Evolutionary conservation across 441 rosid genomes (phyloP).

Genomic region (Populus tomentosa): DNA sequence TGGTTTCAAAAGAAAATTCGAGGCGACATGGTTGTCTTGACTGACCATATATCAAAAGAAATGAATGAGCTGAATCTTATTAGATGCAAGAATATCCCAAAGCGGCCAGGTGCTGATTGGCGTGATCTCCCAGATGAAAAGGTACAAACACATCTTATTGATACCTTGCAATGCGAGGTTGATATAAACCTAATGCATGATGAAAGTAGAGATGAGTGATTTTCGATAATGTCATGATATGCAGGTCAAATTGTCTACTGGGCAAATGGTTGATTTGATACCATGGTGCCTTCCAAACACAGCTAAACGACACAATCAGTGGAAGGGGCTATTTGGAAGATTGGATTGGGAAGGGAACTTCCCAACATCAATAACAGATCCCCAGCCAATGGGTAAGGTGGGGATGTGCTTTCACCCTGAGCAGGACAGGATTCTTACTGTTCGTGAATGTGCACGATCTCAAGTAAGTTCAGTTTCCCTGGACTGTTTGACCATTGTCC

Average conservation of each 20-base stretch:
- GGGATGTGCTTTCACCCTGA: constrained; percentile 96
- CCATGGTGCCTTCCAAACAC: constrained; percentile 85
- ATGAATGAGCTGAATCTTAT: constrained; percentile 81
- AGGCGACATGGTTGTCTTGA: constrained; percentile 42
- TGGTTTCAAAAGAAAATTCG: constrained; percentile 58
- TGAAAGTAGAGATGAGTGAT: not conserved
- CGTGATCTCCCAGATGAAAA: constrained; percentile 70
- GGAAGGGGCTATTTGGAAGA: constrained; percentile 92
- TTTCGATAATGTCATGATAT: not conserved
- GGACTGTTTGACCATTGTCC: not conserved
- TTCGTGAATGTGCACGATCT: constrained; percentile 89
- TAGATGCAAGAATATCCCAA: constrained; percentile 69
- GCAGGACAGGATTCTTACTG: constrained; percentile 78
- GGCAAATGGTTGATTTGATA: constrained; percentile 58
- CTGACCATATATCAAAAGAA: constrained; percentile 71
- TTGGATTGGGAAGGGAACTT: constrained; percentile 92
- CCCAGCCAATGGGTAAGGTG: constrained; percentile 92
- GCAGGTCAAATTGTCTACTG: constrained; percentile 62
- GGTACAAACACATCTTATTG: constrained; percentile 28
- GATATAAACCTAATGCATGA: not conserved
- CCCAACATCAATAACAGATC: constrained; percentile 84
- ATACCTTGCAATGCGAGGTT: not conserved
- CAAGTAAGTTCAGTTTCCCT: constrained; percentile 45
- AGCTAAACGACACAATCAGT: constrained; percentile 66
- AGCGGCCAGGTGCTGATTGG: constrained; percentile 91